These are phyloP conservation scores for Aspergillus mulundensis DNA, from an alignment of 495 filamentous ascomycete species.

Conservation along the genomic window DNA sequence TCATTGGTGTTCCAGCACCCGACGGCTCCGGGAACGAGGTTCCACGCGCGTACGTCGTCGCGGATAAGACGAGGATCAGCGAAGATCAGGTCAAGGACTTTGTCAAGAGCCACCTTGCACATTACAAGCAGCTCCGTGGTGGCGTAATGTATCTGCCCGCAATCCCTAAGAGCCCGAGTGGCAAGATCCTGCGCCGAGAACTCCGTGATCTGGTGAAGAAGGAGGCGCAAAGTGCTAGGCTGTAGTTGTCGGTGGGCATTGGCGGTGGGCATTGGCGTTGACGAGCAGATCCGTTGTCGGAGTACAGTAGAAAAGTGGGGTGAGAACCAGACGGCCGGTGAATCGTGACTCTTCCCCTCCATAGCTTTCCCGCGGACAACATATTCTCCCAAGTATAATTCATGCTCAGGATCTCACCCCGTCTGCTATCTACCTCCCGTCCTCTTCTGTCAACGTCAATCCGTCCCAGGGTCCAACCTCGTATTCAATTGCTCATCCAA, in stretches of 20 bases:
- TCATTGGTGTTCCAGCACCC: constrained; percentile 61
- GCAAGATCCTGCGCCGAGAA: constrained; percentile 20
- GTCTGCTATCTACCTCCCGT: constrained; percentile 27
- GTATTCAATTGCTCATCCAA: constrained; percentile 13
- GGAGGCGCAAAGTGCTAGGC: constrained; percentile 8
- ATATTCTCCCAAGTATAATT: constrained; percentile 15
- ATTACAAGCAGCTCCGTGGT: constrained; percentile 20
- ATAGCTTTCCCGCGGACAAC: constrained; percentile 28
- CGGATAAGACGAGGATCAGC: constrained; percentile 36
- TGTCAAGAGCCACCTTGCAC: constrained; percentile 16
- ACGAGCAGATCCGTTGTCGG: constrained; percentile 3
- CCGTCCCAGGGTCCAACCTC: constrained; percentile 5
- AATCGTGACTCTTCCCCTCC: background rate
- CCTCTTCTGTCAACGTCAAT: constrained; percentile 15
- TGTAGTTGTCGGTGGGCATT: too few species aligned
- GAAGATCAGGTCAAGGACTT: constrained; percentile 36
- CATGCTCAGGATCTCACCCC: constrained; percentile 28
- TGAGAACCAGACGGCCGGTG: background rate
- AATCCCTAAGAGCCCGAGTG: constrained; percentile 19
- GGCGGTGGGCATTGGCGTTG: too few species aligned
- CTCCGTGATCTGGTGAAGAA: constrained; percentile 18
- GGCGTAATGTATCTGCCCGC: constrained; percentile 16
- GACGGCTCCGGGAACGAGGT: constrained; percentile 64
- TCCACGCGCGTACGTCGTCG: constrained; percentile 69
- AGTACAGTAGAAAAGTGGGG: background rate